Conservation (phyloP, 148 eudicot species). For the Dysphania ambrosioides region DNA sequence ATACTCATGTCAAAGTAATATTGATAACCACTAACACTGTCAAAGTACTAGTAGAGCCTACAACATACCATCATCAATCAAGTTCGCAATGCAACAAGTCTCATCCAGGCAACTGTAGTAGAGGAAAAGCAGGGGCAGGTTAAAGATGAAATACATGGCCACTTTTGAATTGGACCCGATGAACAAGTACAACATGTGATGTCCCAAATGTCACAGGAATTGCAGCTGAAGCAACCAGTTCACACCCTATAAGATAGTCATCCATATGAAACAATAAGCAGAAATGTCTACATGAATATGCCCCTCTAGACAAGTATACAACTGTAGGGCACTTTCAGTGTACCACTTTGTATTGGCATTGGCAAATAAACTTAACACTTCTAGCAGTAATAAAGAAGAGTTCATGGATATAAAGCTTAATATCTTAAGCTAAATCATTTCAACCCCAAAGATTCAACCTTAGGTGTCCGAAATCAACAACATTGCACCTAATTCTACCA, state of each 20-base stretch:
- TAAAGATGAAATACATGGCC: constrained; percentile 58
- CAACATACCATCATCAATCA: constrained; percentile 7
- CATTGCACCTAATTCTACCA: not conserved
- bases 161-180: constrained; percentile 70
- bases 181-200: constrained; percentile 88
- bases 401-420: not conserved
- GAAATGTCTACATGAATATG: not conserved
- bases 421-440: not conserved
- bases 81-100: not conserved
- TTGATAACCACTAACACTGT: too few species aligned
- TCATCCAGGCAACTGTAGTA: not conserved
- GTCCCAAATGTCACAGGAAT: constrained; percentile 95
- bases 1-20: too few species aligned
- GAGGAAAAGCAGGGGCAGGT: not conserved
- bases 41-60: constrained; percentile 96
- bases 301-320: not conserved
- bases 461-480: too few species aligned
- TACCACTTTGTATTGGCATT: not conserved
- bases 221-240: constrained; percentile 82
- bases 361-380: not conserved
- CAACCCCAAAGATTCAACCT: too few species aligned
- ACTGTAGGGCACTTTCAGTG: not conserved
- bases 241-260: too few species aligned
- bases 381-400: too few species aligned
- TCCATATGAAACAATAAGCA: too few species aligned